These are phyloP conservation scores for Macrocybe sp. DNA, from an alignment of 1,284 basidiomycete genomes.

Conservation along the genomic window DNA sequence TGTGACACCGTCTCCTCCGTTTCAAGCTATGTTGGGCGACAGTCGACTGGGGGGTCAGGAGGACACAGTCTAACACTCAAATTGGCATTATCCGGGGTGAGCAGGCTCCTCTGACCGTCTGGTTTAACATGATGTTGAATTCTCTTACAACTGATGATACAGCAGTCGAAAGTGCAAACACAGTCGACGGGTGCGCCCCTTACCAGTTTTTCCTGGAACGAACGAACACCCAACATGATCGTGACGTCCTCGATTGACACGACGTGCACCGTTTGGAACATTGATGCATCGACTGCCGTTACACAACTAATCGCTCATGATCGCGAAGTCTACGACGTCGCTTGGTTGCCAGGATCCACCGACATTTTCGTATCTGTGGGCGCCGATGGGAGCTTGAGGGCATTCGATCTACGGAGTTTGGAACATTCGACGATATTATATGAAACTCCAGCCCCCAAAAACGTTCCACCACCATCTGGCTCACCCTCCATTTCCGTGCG, in stretches of 20 bases:
- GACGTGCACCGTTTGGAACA: conserved; percentile 96
- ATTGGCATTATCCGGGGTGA: conserved; percentile 79
- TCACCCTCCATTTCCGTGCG: conserved; percentile 55
- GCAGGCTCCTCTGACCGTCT: conserved; percentile 6
- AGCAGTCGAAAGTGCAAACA: conserved; percentile 87
- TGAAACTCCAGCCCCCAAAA: conserved; percentile 83
- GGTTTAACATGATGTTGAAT: neutral
- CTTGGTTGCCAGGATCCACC: conserved; percentile 96
- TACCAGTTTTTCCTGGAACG: conserved; percentile 96
- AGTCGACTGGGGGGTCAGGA: conserved; percentile 31
- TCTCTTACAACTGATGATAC: neutral
- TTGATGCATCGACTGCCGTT: conserved; percentile 91
- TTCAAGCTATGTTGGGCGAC: conserved; percentile 70
- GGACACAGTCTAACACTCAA: conserved; percentile 62
- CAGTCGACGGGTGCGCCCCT: conserved; percentile 82
- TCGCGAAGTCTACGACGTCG: conserved; percentile 95
- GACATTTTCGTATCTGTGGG: conserved; percentile 99
- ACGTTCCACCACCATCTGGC: conserved; percentile 50
- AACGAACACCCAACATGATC: conserved; percentile 80
- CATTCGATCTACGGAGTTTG: conserved; percentile 93
- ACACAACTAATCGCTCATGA: conserved; percentile 99
- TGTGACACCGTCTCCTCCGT: conserved; percentile 52
- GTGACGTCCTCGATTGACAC: conserved; percentile 97
- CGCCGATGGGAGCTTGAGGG: conserved; percentile 93
- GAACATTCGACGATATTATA: conserved; percentile 99